These are phyloP conservation scores for Tetratostichococcus sp. DNA, from an alignment of 139 green algal species.

Conservation along the genomic window DNA sequence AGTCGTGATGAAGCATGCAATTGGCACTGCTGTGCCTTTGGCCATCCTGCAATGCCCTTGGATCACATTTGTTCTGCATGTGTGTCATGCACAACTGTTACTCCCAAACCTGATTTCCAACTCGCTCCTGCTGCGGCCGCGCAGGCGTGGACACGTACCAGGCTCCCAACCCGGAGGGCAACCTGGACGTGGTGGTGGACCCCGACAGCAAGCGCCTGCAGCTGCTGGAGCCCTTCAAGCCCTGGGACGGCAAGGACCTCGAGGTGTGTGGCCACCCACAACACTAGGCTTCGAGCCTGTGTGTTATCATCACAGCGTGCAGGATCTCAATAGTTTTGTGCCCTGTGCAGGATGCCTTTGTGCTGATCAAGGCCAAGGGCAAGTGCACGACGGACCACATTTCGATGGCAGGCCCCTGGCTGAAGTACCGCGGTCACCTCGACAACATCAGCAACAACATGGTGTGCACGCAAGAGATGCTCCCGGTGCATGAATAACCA, in stretches of 20 bases:
- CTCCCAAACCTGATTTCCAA: too few relatives aligned
- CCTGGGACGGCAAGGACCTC: conserved; percentile 76
- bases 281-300: too few relatives aligned
- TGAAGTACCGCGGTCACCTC: conserved; percentile 96
- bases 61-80: too few relatives aligned
- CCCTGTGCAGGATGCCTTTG: conserved; percentile 9
- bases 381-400: conserved; percentile 99
- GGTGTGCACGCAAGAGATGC: background rate
- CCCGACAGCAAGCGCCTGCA: conserved; percentile 79
- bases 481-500: background rate
- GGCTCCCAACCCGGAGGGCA: conserved; percentile 34
- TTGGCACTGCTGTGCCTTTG: too few relatives aligned
- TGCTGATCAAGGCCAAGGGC: conserved; percentile 76
- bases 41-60: too few relatives aligned
- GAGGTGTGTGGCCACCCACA: conserved; percentile 8
- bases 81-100: too few relatives aligned
- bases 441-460: conserved; percentile 99
- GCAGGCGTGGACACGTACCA: conserved; percentile 60
- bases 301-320: too few relatives aligned
- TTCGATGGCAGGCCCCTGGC: conserved; percentile 93
- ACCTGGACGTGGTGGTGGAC: conserved; percentile 59
- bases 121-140: too few relatives aligned
- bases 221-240: conserved; percentile 81
- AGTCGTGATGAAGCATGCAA: too few relatives aligned
- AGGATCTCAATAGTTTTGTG: too few relatives aligned